phyloP scores from a whole-genome alignment of 2,329 filamentous ascomycete species.

The Fusarium torulosum region DNA sequence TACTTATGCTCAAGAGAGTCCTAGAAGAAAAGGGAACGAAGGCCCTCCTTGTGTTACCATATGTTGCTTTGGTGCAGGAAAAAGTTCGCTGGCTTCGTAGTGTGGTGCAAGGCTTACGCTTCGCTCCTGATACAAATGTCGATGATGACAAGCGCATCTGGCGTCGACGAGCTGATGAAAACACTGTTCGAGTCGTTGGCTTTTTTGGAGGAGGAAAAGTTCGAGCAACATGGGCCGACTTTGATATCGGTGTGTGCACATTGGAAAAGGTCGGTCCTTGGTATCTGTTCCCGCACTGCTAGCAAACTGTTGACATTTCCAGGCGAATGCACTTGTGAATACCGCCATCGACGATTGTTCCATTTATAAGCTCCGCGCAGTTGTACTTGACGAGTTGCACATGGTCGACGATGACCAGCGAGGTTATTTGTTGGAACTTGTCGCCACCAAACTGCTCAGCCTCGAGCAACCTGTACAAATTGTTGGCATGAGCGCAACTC shows the following conservation, averaged over 20 bases:
- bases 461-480: slow-evolving; percentile 77
- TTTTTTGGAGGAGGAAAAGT: slow-evolving; percentile 81
- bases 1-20: slow-evolving; percentile 79
- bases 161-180: slow-evolving; percentile 67
- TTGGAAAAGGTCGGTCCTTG: slow-evolving; percentile 73
- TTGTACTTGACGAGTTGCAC: slow-evolving; percentile 84
- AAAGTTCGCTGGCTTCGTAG: slow-evolving; percentile 80
- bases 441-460: slow-evolving; percentile 79
- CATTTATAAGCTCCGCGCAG: slow-evolving; percentile 71
- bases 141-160: slow-evolving; percentile 59
- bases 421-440: slow-evolving; percentile 80
- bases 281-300: neutral
- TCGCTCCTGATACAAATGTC: slow-evolving; percentile 51
- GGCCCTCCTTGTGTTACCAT: slow-evolving; percentile 79
- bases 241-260: slow-evolving; percentile 83
- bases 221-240: slow-evolving; percentile 76
- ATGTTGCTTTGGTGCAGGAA: slow-evolving; percentile 83
- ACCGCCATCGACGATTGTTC: slow-evolving; percentile 77
- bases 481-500: slow-evolving; percentile 83
- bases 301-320: slow-evolving; percentile 10
- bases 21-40: slow-evolving; percentile 74
- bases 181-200: slow-evolving; percentile 73
- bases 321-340: slow-evolving; percentile 82
- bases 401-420: slow-evolving; percentile 83
- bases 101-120: slow-evolving; percentile 71